These are phyloP conservation scores for Globisporangium spinosum DNA, from an alignment of 352 stramenopile genomes.

Conservation along the genomic window DNA sequence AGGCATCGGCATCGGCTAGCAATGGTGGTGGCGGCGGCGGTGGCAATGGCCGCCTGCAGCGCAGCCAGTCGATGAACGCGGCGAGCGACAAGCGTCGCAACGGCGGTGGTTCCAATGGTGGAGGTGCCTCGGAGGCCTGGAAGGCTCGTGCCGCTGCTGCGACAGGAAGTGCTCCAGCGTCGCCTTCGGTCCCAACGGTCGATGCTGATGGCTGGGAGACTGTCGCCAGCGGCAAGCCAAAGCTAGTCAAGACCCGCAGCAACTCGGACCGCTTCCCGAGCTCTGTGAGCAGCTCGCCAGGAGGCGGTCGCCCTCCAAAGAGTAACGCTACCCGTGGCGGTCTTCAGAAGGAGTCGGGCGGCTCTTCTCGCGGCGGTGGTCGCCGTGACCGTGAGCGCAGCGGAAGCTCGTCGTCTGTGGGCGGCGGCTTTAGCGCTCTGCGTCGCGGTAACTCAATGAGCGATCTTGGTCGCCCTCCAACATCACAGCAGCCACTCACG, in stretches of 20 bases:
- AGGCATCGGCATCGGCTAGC: conserved; percentile 35
- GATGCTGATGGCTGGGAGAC: conserved; percentile 78
- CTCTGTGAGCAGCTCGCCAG: conserved; percentile 21
- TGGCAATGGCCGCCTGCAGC: conserved; percentile 42
- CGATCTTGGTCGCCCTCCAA: conserved; percentile 34
- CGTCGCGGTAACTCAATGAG: conserved; percentile 20
- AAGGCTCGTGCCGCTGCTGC: conserved; percentile 40
- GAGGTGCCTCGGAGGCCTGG: conserved; percentile 53
- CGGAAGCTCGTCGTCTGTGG: conserved; percentile 43
- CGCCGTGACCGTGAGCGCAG: conserved; percentile 52
- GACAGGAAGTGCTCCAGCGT: not conserved
- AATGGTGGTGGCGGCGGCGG: conserved; percentile 17
- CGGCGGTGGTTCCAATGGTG: conserved; percentile 17
- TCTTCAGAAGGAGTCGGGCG: conserved; percentile 25
- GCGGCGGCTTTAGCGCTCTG: conserved; percentile 13
- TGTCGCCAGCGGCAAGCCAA: conserved; percentile 45
- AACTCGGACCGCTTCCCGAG: conserved; percentile 47
- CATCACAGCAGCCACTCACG: conserved; percentile 26
- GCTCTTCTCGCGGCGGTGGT: conserved; percentile 13
- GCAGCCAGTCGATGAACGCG: conserved; percentile 60
- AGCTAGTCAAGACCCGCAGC: conserved; percentile 62
- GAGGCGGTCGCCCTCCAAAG: conserved; percentile 29
- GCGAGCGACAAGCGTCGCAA: conserved; percentile 42
- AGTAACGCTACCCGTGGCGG: conserved; percentile 21
- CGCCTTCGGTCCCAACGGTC: conserved; percentile 22